Base-by-base conservation (phyloP, 1,139 yeast species). In the Candida glucosophila region DNA sequence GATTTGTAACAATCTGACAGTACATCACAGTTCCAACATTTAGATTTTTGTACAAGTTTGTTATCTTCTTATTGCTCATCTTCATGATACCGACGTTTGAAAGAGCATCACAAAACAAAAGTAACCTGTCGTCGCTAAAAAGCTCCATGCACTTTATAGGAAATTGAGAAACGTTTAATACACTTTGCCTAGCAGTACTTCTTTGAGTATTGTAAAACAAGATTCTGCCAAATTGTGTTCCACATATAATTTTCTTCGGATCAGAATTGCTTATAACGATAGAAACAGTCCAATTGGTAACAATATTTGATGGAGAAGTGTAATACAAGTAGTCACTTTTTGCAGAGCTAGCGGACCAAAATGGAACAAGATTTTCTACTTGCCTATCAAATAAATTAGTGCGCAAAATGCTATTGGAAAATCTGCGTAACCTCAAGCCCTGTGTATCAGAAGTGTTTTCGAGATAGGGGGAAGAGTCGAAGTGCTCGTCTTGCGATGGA, bases 181-280 rank as follows among this genome's bases (percentile, higher is more conserved):
- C 29, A 11, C 36, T 39, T 3, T 36, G 29, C 19, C 44, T 46
- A 22, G 28, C 31, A 2, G 33, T 36, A 7, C 35, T 44, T n/a
- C 38, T 36, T 12, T 29, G 28, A 3, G 39, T 35, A 25, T 49
- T 35, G 27, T 49, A 54, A 7, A 52, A 28, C 23, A 46, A 21
- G 14, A 59, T 30, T 21, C 43, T 40, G 5, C 66, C 66, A 36
- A 52, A 54, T 27, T 57, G 62, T 6, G 56, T 48, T 0, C 65
- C 65, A 27, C 58, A 48, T 7, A 52, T 38, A 12, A 56, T 29
- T 14, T 32, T 12, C 11, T 35, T 37, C 7, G 26, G 25, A 16
- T 30, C 26, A 3, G 19, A 16, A 6, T 26, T 27, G 10, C 40
- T 28, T 17, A 39, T 27, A 23, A 47, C 36, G 6, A 49, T 39